Evolutionary conservation across 352 stramenopile genomes (phyloP).

Genomic region (Phytopythium sindhum): DNA sequence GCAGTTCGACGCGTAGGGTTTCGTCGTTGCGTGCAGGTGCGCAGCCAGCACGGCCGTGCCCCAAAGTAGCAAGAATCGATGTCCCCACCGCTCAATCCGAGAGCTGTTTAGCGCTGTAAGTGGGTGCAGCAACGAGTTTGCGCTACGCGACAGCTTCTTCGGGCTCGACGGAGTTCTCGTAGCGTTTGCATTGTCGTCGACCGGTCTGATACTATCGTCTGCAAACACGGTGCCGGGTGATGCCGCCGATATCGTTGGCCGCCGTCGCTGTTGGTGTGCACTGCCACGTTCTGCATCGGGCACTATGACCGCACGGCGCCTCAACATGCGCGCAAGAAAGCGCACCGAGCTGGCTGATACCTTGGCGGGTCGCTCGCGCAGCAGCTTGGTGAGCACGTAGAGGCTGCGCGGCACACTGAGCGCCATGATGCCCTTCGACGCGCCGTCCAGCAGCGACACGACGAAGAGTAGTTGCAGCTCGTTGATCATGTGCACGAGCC

Average conservation of each 20-base stretch:
- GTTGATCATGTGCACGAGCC: slow-evolving; percentile 25
- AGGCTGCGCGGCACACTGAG: slow-evolving; percentile 10
- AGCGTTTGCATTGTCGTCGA: neutral
- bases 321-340: neutral
- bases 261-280: neutral
- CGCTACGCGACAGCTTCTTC: neutral
- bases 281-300: neutral
- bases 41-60: slow-evolving; percentile 11
- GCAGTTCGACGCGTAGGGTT: slow-evolving; percentile 9
- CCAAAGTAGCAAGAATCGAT: slow-evolving; percentile 13
- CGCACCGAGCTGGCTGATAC: slow-evolving; percentile 3
- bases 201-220: neutral
- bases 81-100: neutral
- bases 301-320: neutral
- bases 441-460: slow-evolving; percentile 16
- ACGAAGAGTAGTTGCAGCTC: slow-evolving; percentile 26
- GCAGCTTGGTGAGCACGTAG: slow-evolving; percentile 14
- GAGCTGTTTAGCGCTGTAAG: slow-evolving; percentile 1
- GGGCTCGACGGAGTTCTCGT: neutral
- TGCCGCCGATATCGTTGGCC: neutral
- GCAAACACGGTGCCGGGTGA: neutral
- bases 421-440: slow-evolving; percentile 16
- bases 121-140: neutral
- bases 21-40: slow-evolving; percentile 9
- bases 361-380: slow-evolving; percentile 5